These are phyloP conservation scores for Peronosclerospora sorghi DNA, from an alignment of 352 stramenopile genomes.

Conservation along the genomic window DNA sequence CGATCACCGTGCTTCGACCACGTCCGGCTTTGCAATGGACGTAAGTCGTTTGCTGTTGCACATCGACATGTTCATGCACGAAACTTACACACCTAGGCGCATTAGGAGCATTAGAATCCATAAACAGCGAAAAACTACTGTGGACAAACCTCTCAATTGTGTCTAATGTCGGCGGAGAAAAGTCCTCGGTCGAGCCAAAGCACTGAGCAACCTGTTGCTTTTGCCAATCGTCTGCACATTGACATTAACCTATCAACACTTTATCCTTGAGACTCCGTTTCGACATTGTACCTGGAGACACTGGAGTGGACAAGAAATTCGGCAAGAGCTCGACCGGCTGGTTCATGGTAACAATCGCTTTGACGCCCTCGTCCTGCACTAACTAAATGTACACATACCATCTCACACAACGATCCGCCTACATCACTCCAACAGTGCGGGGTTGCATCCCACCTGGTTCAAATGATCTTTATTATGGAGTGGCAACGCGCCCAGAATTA, in stretches of 20 bases:
- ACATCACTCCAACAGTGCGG: neutral
- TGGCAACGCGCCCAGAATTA: constrained; percentile 63
- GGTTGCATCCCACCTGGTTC: constrained; percentile 11
- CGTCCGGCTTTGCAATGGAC: constrained; percentile 77
- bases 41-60: constrained; percentile 45
- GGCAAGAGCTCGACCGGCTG: constrained; percentile 50
- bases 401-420: neutral
- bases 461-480: constrained; percentile 48
- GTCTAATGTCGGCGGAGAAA: constrained; percentile 50
- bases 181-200: constrained; percentile 55
- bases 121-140: neutral
- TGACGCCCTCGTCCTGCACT: constrained; percentile 40
- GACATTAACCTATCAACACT: too few species aligned
- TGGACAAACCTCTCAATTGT: constrained; percentile 33
- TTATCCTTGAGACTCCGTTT: neutral
- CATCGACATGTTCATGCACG: constrained; percentile 45
- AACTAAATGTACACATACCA: constrained; percentile 21
- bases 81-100: constrained; percentile 45
- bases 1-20: constrained; percentile 59
- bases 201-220: constrained; percentile 36
- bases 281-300: constrained; percentile 33
- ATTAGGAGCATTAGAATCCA: neutral
- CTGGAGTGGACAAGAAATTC: constrained; percentile 47
- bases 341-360: constrained; percentile 74
- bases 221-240: constrained; percentile 44